Percentiles rank a stretch among this genome's conserved stretches.
These are phyloP conservation scores for Hypsizygus ulmarius DNA, from an alignment of 1,284 basidiomycete species.

Conservation along the genomic window DNA sequence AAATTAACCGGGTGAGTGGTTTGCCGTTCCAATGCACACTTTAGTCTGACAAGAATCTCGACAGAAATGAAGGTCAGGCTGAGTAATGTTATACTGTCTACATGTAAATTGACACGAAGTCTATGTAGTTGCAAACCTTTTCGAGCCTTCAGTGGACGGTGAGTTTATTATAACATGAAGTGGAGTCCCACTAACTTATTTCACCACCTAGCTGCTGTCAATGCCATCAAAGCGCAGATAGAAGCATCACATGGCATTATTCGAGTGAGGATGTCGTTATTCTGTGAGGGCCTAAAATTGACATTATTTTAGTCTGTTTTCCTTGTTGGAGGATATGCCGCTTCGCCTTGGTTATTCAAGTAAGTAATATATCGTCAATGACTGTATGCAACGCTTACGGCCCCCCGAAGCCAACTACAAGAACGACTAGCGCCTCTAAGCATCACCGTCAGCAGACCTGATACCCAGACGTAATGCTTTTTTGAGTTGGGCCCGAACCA, in stretches of 20 bases:
- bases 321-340: slow-evolving; percentile 77
- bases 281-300: neutral
- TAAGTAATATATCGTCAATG: slow-evolving; percentile 13
- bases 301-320: slow-evolving; percentile 53
- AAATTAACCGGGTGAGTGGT: slow-evolving; percentile 63
- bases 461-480: slow-evolving; percentile 62
- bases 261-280: slow-evolving; percentile 40
- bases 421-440: slow-evolving; percentile 53
- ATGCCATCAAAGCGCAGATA: slow-evolving; percentile 68
- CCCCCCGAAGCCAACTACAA: slow-evolving; percentile 51
- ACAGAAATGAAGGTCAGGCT: slow-evolving; percentile 24
- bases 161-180: slow-evolving; percentile 2
- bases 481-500: neutral
- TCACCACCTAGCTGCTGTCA: slow-evolving; percentile 47
- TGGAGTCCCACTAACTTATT: neutral
- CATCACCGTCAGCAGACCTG: slow-evolving; percentile 67
- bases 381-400: neutral
- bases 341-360: slow-evolving; percentile 71
- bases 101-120: neutral
- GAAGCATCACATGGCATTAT: slow-evolving; percentile 63
- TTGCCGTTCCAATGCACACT: neutral
- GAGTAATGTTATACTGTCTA: neutral
- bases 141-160: slow-evolving; percentile 72
- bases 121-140: slow-evolving; percentile 57
- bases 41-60: neutral